Conservation (phyloP, 2,329 filamentous ascomycete genomes). For the Pseudopyricularia javanii region DNA sequence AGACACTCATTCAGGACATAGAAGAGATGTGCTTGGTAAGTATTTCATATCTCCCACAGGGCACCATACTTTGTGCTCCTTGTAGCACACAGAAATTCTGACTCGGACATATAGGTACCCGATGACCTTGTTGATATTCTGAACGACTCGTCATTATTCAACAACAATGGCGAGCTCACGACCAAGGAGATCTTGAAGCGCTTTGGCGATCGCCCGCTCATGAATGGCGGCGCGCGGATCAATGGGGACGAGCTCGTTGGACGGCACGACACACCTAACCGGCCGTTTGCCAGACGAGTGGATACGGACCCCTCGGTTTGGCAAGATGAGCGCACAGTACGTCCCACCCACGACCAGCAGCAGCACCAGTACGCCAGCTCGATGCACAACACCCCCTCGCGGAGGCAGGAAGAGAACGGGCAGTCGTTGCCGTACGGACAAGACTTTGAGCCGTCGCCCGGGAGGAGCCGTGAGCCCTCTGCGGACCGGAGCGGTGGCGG, state of each 20-base stretch:
- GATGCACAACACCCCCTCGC: background rate
- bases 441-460: slow-evolving; percentile 31
- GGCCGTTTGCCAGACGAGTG: slow-evolving; percentile 49
- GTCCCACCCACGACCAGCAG: slow-evolving; percentile 51
- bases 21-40: slow-evolving; percentile 95
- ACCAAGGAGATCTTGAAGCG: slow-evolving; percentile 95
- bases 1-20: slow-evolving; percentile 81
- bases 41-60: slow-evolving; percentile 9
- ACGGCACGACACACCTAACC: slow-evolving; percentile 44
- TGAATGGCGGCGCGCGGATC: slow-evolving; percentile 38
- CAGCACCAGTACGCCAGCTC: slow-evolving; percentile 15
- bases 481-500: slow-evolving; percentile 22
- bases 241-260: slow-evolving; percentile 46
- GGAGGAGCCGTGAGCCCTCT: slow-evolving; percentile 17
- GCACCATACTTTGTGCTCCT: slow-evolving; percentile 11
- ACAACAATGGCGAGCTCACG: slow-evolving; percentile 72
- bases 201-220: slow-evolving; percentile 61
- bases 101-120: slow-evolving; percentile 53
- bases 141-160: slow-evolving; percentile 72
- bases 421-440: slow-evolving; percentile 31
- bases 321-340: slow-evolving; percentile 74
- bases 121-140: slow-evolving; percentile 81
- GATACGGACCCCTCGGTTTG: slow-evolving; percentile 80
- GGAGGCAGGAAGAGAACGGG: slow-evolving; percentile 22
- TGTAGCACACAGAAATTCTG: background rate